A percentile compares a stretch with the other conserved stretches of the same genome.
Conservation (phyloP, 768 basidiomycete species). For the Tricholoma matsutake region DNA sequence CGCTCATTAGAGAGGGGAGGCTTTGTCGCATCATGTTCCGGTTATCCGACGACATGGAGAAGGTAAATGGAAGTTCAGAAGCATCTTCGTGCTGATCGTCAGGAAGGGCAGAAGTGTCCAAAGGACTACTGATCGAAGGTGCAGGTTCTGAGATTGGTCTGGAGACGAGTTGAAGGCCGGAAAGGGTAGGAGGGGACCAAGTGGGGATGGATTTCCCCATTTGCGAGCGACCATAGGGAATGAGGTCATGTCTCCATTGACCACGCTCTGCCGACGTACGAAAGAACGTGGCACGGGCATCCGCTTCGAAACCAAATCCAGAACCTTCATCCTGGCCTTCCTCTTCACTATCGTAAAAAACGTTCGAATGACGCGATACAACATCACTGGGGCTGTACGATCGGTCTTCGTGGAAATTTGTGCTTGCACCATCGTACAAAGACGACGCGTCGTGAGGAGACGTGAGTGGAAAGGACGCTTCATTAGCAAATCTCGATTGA, state of each 20-base stretch:
- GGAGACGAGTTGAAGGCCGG: slow-evolving; percentile 19
- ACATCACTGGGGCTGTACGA: slow-evolving; percentile 25
- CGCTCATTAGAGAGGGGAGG: slow-evolving; percentile 29
- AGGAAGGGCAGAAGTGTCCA: slow-evolving; percentile 2
- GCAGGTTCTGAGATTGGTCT: slow-evolving; percentile 38
- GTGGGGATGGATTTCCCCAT: slow-evolving; percentile 34
- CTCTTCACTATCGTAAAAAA: slow-evolving; percentile 35
- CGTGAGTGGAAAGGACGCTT: slow-evolving; percentile 25
- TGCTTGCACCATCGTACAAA: slow-evolving; percentile 25
- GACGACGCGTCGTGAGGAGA: slow-evolving; percentile 35
- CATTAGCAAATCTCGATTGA: slow-evolving; percentile 23
- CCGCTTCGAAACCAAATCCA: slow-evolving; percentile 25
- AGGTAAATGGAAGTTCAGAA: slow-evolving; percentile 17
- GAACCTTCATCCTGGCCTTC: slow-evolving; percentile 26
- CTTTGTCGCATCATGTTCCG: not conserved
- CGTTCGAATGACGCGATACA: slow-evolving; percentile 21
- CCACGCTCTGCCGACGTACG: slow-evolving; percentile 57
- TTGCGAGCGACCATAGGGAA: slow-evolving; percentile 23
- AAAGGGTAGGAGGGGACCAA: slow-evolving; percentile 28
- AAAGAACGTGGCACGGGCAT: slow-evolving; percentile 49
- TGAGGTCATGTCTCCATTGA: slow-evolving; percentile 52
- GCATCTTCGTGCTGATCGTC: slow-evolving; percentile 4
- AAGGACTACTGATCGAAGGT: slow-evolving; percentile 6
- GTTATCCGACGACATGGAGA: slow-evolving; percentile 11
- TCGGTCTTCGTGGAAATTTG: slow-evolving; percentile 20